Evolutionary conservation across 2,329 filamentous ascomycete species (phyloP), one percentile per base, ranked within the genome.

Genomic region (Fusarium tupiense): DNA sequence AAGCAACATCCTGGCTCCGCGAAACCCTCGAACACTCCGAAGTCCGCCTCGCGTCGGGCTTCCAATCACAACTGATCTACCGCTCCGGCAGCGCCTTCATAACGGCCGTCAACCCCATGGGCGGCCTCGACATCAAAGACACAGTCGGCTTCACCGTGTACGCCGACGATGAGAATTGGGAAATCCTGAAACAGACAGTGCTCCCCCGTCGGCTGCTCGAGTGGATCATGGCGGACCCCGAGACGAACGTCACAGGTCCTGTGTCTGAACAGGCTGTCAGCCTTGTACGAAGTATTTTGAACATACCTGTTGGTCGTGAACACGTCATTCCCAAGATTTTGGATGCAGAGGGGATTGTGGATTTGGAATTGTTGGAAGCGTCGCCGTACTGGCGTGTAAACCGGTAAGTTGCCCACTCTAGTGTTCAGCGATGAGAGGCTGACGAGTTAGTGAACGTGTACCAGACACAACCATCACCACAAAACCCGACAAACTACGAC

Each of bases 191-290:
- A 57, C 64, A 71, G 29, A 69, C 69, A 19, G 49, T 60, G 26
- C 65, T 77, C 8, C 76, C 76, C 12, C 74, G 70, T 40, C 65
- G 72, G 16, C 56, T 77, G n/a, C 24, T 77, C 33, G 75, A 76
- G 49, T 77, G 76, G 76, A 64, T 77, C 22, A 77, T 77, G 76
- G 72, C 71, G 3, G 61, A 76, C 12, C 75, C 75, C 9, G 65
- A 65, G 14, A 63, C 73, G 13, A 57, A 61, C 6, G 8, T 53
- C 5, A 46, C n/a, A 7, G 64, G 58, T 19, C 24, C 47, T 11
- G 67, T 75, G 5, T 31, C 67, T 7, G 75, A 77, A 58, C 58
- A 69, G 17, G 73, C 75, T 1, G 63, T 76, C 4, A 72, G 75
- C 44, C 50, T 77, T 1, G 40, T 69, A 6, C 63, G 68, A 52